Percentiles rank a stretch among this genome's conserved stretches.
These are phyloP conservation scores for Cyclotella distinguenda DNA, from an alignment of 108 stramenopile genomes.

Conservation along the genomic window DNA sequence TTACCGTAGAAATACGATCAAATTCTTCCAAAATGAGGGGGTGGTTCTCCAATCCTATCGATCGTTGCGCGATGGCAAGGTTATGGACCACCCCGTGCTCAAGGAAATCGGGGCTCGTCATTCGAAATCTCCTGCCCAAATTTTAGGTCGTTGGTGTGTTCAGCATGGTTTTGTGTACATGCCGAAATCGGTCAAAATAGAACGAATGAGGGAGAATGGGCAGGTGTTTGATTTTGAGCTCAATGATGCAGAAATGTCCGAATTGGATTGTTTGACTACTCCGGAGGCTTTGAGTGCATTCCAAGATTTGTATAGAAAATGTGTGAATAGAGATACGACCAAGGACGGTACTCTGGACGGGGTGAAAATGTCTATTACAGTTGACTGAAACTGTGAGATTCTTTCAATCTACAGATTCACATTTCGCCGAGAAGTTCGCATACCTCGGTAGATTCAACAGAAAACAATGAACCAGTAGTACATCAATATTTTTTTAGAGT, in stretches of 20 bases:
- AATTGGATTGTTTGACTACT: slow-evolving; percentile 78
- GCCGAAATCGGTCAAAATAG: slow-evolving; percentile 82
- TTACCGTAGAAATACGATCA: slow-evolving; percentile 82
- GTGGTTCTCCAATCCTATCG: slow-evolving; percentile 89
- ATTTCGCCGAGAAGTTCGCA: too few species aligned
- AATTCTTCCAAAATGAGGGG: slow-evolving; percentile 65
- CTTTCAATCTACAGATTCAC: too few species aligned
- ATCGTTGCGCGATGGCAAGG: slow-evolving; percentile 82
- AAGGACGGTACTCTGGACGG: slow-evolving; percentile 90
- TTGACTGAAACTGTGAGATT: too few species aligned
- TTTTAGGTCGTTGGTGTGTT: slow-evolving; percentile 92
- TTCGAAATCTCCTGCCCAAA: slow-evolving; percentile 73
- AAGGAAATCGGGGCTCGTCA: slow-evolving; percentile 54
- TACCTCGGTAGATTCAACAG: too few species aligned
- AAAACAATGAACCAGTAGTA: too few species aligned
- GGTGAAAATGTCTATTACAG: slow-evolving; percentile 87
- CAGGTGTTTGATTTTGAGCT: slow-evolving; percentile 89
- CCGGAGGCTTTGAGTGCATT: slow-evolving; percentile 66
- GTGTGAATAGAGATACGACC: slow-evolving; percentile 88
- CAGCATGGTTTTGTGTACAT: slow-evolving; percentile 88
- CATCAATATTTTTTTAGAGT: too few species aligned
- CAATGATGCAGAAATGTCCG: slow-evolving; percentile 58
- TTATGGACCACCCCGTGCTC: slow-evolving; percentile 73
- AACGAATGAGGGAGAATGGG: slow-evolving; percentile 89
- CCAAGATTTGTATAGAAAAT: slow-evolving; percentile 72